Evolutionary conservation across 176 grass and related monocot genomes (phyloP), one percentile per base, ranked within the genome.

Genomic region (Carex scoparia): DNA sequence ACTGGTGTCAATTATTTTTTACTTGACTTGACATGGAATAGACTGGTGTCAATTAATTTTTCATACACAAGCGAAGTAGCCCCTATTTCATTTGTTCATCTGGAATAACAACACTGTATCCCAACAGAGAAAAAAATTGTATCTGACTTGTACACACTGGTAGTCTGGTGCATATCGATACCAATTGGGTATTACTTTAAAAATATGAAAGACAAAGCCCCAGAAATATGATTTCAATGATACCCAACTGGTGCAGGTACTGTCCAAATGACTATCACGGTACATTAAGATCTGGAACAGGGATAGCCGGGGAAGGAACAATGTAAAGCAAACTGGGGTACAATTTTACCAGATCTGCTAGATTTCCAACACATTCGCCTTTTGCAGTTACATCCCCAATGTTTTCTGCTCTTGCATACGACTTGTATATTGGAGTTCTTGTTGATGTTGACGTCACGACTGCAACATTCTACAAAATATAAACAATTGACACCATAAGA

Each of bases 361-460:
- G 90, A 88, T 99, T 99, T 67, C 84, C 96, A 42, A 99, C 91
- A 18, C 90, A 99, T 94, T 99, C 96, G 48, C 96, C 96, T 87
- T 99, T 99, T 84, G 96, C 96, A 83, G 96, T 99, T 68, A 99
- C 93, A 86, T 99, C 96, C 46, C 96, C 96, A 67, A 99, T 99
- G 66, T 99, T 99, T 94, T 99, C 96, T 63, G 93, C 96, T 90
- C 89, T 95, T 48, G 96, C 93, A 87, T 99, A 99, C 5, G 96
- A 93, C 87, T 99, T 99, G 37, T 99, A 99, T 61, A 99, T 99
- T 88, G 96, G 96, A 84, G 96, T 86, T 71, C 96, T 89, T 73
- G 96, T 99, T 28, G 96, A 94, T n/a, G 96, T 99, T 58, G 96
- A 99, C 18, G 96, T 99, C 84, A 99, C 96, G 82, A 93, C 96